A percentile compares a stretch with the other conserved stretches of the same genome.
phyloP scores from a whole-genome alignment of 2,329 filamentous ascomycete species.

The Fusarium nanum region DNA sequence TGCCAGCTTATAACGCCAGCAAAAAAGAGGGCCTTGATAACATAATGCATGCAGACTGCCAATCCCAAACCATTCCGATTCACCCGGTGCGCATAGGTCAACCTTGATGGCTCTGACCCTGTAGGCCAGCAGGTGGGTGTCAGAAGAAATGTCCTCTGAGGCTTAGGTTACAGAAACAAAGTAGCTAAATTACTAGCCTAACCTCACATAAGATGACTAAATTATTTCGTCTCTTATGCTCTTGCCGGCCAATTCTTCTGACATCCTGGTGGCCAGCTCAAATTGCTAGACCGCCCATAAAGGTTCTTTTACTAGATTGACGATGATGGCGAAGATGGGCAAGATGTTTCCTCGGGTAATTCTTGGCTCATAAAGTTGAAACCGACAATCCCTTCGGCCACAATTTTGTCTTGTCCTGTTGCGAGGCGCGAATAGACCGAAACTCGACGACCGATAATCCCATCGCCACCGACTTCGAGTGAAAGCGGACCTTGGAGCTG shows the following conservation, averaged over 20 bases:
- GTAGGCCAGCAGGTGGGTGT: too few species aligned
- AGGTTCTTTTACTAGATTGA: constrained; percentile 19
- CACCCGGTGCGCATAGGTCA: neutral
- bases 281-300: neutral
- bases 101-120: constrained; percentile 37
- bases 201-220: too few species aligned
- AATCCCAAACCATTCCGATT: neutral
- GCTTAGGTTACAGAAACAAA: too few species aligned
- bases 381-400: constrained; percentile 63
- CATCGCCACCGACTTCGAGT: constrained; percentile 58
- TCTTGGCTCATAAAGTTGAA: constrained; percentile 55
- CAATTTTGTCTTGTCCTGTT: constrained; percentile 46
- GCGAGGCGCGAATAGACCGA: constrained; percentile 51
- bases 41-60: neutral
- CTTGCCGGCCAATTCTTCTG: too few species aligned
- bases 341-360: neutral
- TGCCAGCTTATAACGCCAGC: neutral
- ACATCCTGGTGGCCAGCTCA: too few species aligned
- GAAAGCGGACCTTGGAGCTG: constrained; percentile 55
- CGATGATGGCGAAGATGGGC: constrained; percentile 23
- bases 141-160: too few species aligned
- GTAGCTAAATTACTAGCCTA: too few species aligned
- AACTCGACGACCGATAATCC: constrained; percentile 62
- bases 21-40: neutral
- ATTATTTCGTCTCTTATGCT: too few species aligned